Percentiles rank a stretch among this genome's conserved stretches.
Conservation (phyloP, 2,329 filamentous ascomycete species). For the Immersiporthe knoxdaviesiana region DNA sequence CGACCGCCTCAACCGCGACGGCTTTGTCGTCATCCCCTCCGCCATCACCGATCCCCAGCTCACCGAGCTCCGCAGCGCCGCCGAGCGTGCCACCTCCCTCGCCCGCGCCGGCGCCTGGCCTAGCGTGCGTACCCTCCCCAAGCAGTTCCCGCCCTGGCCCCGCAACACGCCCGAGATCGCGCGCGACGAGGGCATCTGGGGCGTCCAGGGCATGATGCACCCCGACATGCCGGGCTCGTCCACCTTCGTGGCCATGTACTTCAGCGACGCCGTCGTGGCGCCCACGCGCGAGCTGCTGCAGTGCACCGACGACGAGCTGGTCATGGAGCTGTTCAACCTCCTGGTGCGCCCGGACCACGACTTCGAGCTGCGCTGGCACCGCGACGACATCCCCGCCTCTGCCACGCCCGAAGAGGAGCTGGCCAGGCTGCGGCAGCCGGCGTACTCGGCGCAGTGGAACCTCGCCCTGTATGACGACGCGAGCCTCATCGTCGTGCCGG, state of each 20-base stretch:
- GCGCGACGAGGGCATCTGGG: conserved; percentile 73
- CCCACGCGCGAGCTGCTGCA: conserved; percentile 68
- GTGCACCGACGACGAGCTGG: conserved; percentile 63
- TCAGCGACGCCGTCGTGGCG: conserved; percentile 64
- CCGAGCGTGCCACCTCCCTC: conserved; percentile 57
- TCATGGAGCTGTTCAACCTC: conserved; percentile 89
- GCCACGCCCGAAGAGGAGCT: conserved; percentile 70
- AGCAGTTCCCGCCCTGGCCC: conserved; percentile 87
- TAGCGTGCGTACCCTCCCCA: conserved; percentile 79
- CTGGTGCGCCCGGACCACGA: conserved; percentile 72
- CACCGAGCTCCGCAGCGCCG: conserved; percentile 61
- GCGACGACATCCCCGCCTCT: conserved; percentile 76
- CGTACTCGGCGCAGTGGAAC: conserved; percentile 86
- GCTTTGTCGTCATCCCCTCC: conserved; percentile 71
- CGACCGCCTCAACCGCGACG: conserved; percentile 28
- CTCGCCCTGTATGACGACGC: conserved; percentile 77
- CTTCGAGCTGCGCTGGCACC: conserved; percentile 82
- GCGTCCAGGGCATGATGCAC: conserved; percentile 30
- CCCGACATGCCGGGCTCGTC: conserved; percentile 34
- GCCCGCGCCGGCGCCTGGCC: conserved; percentile 78
- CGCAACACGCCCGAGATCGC: conserved; percentile 34
- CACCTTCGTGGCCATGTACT: conserved; percentile 72
- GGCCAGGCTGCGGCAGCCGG: conserved; percentile 59
- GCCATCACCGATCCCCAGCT: conserved; percentile 63
- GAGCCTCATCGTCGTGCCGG: conserved; percentile 76